phyloP scores from a whole-genome alignment of 176 grass and related monocot genomes.

The Musa acuminata region DNA sequence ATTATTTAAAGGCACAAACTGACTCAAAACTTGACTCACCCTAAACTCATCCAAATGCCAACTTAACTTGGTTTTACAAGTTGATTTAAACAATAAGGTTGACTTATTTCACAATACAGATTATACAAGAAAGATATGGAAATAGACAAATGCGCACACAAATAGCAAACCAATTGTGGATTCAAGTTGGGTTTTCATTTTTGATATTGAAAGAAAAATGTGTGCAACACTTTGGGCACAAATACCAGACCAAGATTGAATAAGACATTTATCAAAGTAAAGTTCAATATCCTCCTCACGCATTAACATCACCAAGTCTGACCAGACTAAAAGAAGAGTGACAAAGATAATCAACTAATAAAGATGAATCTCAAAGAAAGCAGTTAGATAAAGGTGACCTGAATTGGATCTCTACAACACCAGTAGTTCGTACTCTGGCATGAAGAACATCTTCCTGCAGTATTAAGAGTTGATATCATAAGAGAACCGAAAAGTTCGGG shows the following conservation, averaged over 20 bases:
- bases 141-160: neutral
- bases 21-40: neutral
- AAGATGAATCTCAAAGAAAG: neutral
- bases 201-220: neutral
- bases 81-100: neutral
- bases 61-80: neutral
- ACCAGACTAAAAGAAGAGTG: neutral
- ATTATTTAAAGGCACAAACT: no score
- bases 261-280: neutral
- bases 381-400: constrained; percentile 37
- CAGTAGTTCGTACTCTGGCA: constrained; percentile 87
- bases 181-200: neutral
- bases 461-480: neutral
- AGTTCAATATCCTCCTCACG: neutral
- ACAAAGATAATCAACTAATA: neutral
- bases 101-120: neutral
- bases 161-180: neutral
- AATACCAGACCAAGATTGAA: neutral
- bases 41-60: neutral
- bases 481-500: neutral
- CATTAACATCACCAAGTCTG: neutral
- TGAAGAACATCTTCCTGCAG: constrained; percentile 84
- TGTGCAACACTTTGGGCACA: neutral
- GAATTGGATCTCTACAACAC: constrained; percentile 90
- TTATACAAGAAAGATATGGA: neutral